Evolutionary conservation across 495 filamentous ascomycete species (phyloP), one percentile per base, ranked within the genome.

Genomic region (Penicillium psychrofluorescens): DNA sequence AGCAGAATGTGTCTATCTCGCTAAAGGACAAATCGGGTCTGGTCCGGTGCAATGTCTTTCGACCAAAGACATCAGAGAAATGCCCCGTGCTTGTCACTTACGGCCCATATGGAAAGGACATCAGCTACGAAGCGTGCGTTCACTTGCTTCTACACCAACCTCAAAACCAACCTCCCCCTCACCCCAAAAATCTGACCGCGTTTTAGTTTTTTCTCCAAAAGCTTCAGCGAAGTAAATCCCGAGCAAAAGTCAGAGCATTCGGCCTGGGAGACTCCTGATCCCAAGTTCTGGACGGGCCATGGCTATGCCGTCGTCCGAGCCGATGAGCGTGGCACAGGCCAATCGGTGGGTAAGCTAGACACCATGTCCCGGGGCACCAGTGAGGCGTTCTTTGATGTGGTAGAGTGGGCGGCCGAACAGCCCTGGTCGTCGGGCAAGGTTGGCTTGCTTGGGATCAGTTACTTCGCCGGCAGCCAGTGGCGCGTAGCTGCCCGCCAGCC

Each of bases 381-480:
- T 46, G 75, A 82, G 36, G 71, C 67, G 0, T 83, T 83, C 54
- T 75, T 73, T 47, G 72, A 80, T 22, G 74, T 83, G n/a, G 63
- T 84, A 3, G 79, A 82, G 57, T 84, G 80, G 80, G 68, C 68
- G 0, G 72, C 80, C 5, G 71, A 76, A 40, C 80, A 83, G 53
- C 41, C 61, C 2, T 84, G 80, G 80, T 80, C 73, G 1, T 65
- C 61, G 1, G 79, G 79, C 0, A 83, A 80, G 53, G 78, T 84
- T 11, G 80, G 78, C 11, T 49, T 84, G 29, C 53, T 83, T 15
- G 80, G 80, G 4, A 75, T 84, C 36, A 74, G 67, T 41, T 83
- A 84, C 56, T 83, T 76, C 51, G 80, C 78, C 11, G 79, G 78
- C 3, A 73, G 56, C 40, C 80, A 84, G 61, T 84, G 80, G 80